phyloP scores from a whole-genome alignment of 83 land plant genomes.

The Diphasiastrum complanatum region DNA sequence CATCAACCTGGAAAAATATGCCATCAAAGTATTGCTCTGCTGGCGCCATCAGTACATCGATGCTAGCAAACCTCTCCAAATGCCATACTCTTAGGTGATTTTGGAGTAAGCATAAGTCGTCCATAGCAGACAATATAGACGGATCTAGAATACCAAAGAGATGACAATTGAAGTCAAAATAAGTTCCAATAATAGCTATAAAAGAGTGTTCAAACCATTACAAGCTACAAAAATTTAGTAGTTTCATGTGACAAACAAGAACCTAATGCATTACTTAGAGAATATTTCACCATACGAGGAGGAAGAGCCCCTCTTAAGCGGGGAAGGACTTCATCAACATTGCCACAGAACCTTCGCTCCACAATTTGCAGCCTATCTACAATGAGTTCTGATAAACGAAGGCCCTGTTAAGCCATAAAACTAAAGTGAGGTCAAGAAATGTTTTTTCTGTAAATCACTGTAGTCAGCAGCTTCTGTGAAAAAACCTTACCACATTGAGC shows the following conservation, averaged over 20 bases:
- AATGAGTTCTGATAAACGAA: slow-evolving; percentile 51
- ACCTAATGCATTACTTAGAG: no score
- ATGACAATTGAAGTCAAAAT: background rate
- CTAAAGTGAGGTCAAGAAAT: slow-evolving; percentile 3
- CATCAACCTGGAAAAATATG: slow-evolving; percentile 65
- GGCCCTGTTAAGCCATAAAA: slow-evolving; percentile 47
- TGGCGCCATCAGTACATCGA: slow-evolving; percentile 84
- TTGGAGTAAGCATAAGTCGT: slow-evolving; percentile 57
- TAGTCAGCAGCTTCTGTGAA: no score
- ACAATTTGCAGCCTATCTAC: slow-evolving; percentile 82
- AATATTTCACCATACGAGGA: slow-evolving; percentile 27
- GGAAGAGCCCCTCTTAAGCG: slow-evolving; percentile 77
- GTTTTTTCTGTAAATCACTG: no score
- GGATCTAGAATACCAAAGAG: slow-evolving; percentile 46
- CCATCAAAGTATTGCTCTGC: slow-evolving; percentile 57
- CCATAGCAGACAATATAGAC: slow-evolving; percentile 58
- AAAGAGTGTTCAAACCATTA: no score
- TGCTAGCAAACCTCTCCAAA: slow-evolving; percentile 45
- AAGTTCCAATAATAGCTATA: background rate
- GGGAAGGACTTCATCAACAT: slow-evolving; percentile 69
- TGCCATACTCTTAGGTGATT: slow-evolving; percentile 72
- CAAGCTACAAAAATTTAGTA: no score
- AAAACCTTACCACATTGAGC: no score
- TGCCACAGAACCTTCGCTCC: slow-evolving; percentile 74
- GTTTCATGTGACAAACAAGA: no score